Base-by-base conservation (phyloP, 116 monocot species). In the Thalassia testudinum region DNA sequence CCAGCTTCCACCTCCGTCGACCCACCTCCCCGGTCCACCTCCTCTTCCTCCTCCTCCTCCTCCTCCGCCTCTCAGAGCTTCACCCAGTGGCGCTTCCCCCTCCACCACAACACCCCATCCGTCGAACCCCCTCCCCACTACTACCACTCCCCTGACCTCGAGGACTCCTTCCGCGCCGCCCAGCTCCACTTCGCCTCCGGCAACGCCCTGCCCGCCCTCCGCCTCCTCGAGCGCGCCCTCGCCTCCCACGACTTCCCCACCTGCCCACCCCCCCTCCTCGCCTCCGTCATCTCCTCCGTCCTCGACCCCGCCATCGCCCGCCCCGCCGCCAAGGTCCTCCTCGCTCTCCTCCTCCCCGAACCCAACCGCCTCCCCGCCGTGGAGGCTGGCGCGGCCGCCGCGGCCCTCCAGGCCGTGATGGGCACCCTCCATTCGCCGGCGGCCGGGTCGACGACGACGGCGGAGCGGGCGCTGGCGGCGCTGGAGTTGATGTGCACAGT, bases 61-160 rank as follows among this genome's bases (percentile, higher is more conserved):
- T 87, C 87, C 22, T 87, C 87, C 14, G 60, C 93, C 8, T 93
- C 93, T 7, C 93, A 87, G 37, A 87, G 83, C 73, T 93, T 93
- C 73, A 93, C 93, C 14, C 93, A 87, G 48, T 93, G 92, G 93
- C 72, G 93, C n/a, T 82, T 92, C 55, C 86, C 87, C 7, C 86
- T 80, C 11, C 59, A 50, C 49, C 65, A 69, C 17, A 60, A 52
- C 1, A 43, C 43, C 14, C 23, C 67, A 0, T 44, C 62, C 5
- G 21, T 42, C 13, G 45, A 64, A 19, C 49, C 27, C 37, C 34
- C 21, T 24, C 64, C 34, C 28, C 59, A 14, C 25, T 12, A 23
- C 42, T 26, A 24, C 58, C 18, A n/a, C 12, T 37, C 62, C 15
- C 56, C 21, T 11, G 64, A 57, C 6, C 45, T 68, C 18, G 38